Evolutionary conservation across 2,329 filamentous ascomycete genomes (phyloP).

Genomic region (Colletotrichum sp.): DNA sequence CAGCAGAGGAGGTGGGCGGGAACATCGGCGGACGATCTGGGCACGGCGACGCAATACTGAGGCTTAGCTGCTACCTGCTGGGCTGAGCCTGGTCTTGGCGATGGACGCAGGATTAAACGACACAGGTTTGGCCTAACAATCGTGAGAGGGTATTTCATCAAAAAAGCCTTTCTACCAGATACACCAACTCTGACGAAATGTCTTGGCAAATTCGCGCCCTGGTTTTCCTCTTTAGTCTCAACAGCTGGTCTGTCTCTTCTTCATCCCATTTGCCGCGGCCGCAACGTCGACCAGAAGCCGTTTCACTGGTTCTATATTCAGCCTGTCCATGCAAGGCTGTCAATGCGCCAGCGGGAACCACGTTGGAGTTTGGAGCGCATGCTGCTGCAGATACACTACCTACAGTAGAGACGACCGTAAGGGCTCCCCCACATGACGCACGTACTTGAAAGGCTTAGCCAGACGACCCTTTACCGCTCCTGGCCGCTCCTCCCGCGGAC

Average conservation of each 20-base stretch:
- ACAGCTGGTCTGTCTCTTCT: neutral
- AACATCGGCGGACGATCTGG: neutral
- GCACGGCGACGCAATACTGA: neutral
- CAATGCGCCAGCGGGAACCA: neutral
- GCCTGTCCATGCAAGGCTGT: neutral
- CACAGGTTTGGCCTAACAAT: neutral
- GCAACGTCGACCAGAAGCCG: neutral
- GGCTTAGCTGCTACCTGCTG: constrained; percentile 5
- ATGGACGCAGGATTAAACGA: neutral
- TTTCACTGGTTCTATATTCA: constrained; percentile 12
- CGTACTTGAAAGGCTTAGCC: neutral
- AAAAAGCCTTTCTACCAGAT: constrained; percentile 11
- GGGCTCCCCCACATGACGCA: constrained; percentile 1
- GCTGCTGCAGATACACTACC: neutral
- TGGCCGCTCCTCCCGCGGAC: neutral
- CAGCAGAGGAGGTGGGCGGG: neutral
- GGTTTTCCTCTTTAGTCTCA: neutral
- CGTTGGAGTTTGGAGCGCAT: neutral
- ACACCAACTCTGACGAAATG: neutral
- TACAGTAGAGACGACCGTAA: neutral
- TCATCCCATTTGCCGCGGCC: neutral
- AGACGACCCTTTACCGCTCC: neutral
- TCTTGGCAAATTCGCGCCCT: neutral
- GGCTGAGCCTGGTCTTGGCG: constrained; percentile 9
- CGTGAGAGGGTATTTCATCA: neutral